phyloP scores from a whole-genome alignment of 2,329 filamentous ascomycete species.

The Fusarium acutatum region DNA sequence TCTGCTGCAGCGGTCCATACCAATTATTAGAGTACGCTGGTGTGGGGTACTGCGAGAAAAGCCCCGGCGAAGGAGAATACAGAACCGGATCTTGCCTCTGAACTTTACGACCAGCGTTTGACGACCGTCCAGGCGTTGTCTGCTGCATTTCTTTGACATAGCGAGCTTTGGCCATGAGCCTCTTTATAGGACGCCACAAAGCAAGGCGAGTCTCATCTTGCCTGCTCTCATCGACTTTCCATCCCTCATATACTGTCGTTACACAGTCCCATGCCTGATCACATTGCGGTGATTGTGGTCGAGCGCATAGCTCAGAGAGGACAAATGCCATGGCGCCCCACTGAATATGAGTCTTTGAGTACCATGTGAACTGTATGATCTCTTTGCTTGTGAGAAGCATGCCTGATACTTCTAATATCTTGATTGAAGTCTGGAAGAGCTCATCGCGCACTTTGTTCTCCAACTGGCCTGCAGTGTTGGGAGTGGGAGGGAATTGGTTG shows the following conservation, averaged over 20 bases:
- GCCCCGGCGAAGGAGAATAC: background rate
- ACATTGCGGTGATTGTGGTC: background rate
- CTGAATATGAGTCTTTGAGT: background rate
- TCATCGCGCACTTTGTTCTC: background rate
- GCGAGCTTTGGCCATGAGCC: background rate
- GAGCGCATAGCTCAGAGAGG: background rate
- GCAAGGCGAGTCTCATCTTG: background rate
- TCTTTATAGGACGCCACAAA: background rate
- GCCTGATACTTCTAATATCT: background rate
- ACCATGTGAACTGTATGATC: background rate
- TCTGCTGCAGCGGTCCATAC: background rate
- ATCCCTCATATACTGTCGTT: background rate
- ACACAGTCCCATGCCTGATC: background rate
- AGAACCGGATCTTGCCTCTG: fast-evolving
- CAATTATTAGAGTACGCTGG: background rate
- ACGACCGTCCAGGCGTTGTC: fast-evolving
- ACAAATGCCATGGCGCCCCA: background rate
- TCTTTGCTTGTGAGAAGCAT: background rate
- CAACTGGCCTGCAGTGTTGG: background rate
- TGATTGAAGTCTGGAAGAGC: background rate
- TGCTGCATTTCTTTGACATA: background rate
- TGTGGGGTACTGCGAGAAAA: background rate
- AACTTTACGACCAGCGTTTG: fast-evolving
- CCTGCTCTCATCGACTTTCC: background rate
- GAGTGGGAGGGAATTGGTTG: background rate